phyloP scores from a whole-genome alignment of 2,329 filamentous ascomycete species.

The Diaporthe vexans region DNA sequence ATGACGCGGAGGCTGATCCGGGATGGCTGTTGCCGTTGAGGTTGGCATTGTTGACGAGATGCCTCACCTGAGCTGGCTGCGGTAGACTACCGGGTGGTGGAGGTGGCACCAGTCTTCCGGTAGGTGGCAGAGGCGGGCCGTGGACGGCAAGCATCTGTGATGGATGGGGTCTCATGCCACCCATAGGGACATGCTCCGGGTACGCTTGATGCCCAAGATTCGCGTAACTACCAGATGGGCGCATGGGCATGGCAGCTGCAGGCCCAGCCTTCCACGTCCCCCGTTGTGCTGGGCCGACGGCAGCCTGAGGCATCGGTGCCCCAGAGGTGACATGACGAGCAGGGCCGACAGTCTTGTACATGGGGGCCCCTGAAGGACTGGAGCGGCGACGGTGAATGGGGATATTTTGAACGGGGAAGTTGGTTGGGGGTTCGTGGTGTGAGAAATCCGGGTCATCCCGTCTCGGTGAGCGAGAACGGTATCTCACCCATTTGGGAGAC shows the following conservation, averaged over 20 bases:
- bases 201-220: background rate
- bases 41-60: background rate
- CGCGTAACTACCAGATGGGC: background rate
- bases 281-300: background rate
- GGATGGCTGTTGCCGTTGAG: background rate
- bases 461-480: constrained; percentile 31
- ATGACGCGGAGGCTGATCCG: background rate
- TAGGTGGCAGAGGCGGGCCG: background rate
- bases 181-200: background rate
- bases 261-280: background rate
- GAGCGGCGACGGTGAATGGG: background rate
- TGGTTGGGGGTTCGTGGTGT: background rate
- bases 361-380: background rate
- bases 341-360: background rate
- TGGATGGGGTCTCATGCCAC: constrained; percentile 19
- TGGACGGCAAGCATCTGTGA: constrained; percentile 17
- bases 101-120: constrained; percentile 4
- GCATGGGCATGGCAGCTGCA: background rate
- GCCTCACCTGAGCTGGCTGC: background rate
- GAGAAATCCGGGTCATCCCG: constrained; percentile 13
- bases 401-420: background rate
- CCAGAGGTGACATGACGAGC: background rate
- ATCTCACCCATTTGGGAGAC: constrained; percentile 13
- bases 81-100: background rate
- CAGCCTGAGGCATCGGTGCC: background rate